Evolutionary conservation across 2,329 filamentous ascomycete genomes (phyloP), one percentile per base, ranked within the genome.

Genomic region (Hypoxylon sp.): DNA sequence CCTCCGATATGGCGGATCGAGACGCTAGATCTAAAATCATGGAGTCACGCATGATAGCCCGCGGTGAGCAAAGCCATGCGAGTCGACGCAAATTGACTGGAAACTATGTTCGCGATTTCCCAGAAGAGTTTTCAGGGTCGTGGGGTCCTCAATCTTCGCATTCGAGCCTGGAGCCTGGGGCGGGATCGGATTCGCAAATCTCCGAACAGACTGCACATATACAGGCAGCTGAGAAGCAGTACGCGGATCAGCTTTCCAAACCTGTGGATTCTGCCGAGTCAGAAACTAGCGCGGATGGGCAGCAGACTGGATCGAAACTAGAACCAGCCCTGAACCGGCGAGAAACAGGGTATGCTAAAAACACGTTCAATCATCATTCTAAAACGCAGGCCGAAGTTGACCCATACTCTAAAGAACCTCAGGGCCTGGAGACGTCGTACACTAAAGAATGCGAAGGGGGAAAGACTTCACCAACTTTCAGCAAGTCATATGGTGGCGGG

Each of bases 81-180:
- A 68, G 56, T 27, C 63, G 70, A 67, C 58, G 63, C 30, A 60
- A 34, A 27, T 43, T 86, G 51, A 84, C 82, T 7, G 84, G 84
- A 3, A 84, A 82, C 66, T 86, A 81, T 65, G 75, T 76, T 7
- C 81, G 80, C 30, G 85, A 87, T 71, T 87, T 86, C 62, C 83
- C 84, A 0, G 83, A 87, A 62, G 84, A 86, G 2, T 85, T 84
- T 58, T 70, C 78, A 0, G 72, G 73, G 4, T 79, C 79, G 0
- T 85, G 84, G 84, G 76, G 74, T 41, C 32, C 30, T 32, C 53
- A 47, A 55, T 30, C 32, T 56, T 51, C 61, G 14, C 50, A 39
- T 47, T 51, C 16, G n/a, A 52, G 14, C 41, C 23, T 37, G 14
- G 58, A 54, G 25, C 60, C 41, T 16, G 45, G 4, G n/a, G 27